phyloP scores from a whole-genome alignment of 208 protist species.

The Leishmania major region DNA sequence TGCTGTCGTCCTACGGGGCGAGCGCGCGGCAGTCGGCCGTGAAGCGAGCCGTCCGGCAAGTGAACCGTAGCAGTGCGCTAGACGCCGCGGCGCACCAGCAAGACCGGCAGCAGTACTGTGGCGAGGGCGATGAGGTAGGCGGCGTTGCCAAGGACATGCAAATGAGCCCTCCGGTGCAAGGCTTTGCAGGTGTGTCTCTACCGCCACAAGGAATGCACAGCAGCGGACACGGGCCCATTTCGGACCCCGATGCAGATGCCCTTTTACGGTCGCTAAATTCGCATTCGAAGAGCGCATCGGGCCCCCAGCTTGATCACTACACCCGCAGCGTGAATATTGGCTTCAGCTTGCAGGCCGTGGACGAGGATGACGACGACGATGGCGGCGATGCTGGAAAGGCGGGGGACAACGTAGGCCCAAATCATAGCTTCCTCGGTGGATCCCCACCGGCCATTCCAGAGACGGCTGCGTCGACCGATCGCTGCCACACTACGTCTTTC shows the following conservation, averaged over 20 bases:
- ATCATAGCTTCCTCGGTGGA: not conserved
- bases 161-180: not conserved
- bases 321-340: conserved; percentile 28
- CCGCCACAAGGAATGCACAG: conserved; percentile 7
- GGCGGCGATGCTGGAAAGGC: not conserved
- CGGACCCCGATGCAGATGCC: not conserved
- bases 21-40: conserved; percentile 41
- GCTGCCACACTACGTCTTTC: not conserved
- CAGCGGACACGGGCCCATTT: not conserved
- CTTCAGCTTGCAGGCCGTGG: conserved; percentile 29
- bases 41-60: conserved; percentile 33
- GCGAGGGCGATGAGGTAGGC: not conserved
- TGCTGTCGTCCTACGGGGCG: conserved; percentile 43
- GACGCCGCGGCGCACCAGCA: not conserved
- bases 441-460: conserved; percentile 1
- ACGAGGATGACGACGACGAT: conserved; percentile 26
- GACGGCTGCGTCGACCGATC: conserved; percentile 8
- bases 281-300: conserved; percentile 40
- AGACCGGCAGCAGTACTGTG: not conserved
- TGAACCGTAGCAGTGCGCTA: conserved; percentile 9
- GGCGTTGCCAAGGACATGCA: not conserved
- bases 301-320: conserved; percentile 38
- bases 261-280: conserved; percentile 13
- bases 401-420: not conserved
- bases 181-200: not conserved